Evolutionary conservation across 192 early-diverging fungal genomes (phyloP).

Genomic region (Piromyces finnis): DNA sequence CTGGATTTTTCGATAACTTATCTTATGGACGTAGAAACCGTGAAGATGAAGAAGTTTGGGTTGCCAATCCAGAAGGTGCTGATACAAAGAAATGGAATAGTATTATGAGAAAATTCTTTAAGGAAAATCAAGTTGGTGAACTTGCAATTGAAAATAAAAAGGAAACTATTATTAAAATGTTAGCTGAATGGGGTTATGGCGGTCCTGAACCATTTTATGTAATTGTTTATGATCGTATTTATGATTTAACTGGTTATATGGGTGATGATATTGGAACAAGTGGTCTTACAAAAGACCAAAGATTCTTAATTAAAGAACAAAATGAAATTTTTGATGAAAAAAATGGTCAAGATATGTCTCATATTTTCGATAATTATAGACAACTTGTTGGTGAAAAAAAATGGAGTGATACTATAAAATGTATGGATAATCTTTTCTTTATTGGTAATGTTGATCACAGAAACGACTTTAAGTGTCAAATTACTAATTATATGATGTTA

Average conservation of each 20-base stretch:
- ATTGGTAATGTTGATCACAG: slow-evolving; percentile 71
- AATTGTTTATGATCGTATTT: background rate
- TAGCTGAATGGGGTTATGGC: background rate
- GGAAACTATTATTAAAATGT: background rate
- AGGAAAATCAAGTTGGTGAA: background rate
- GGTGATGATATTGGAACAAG: background rate
- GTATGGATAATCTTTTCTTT: slow-evolving; percentile 71
- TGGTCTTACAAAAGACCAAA: background rate
- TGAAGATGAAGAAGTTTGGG: background rate
- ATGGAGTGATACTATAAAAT: slow-evolving; percentile 21
- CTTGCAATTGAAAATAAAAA: background rate
- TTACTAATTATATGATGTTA: background rate
- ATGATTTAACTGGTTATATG: background rate
- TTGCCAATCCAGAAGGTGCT: background rate
- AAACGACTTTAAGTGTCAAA: slow-evolving; percentile 52
- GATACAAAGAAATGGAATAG: background rate
- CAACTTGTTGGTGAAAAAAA: slow-evolving; percentile 16
- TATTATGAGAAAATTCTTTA: background rate
- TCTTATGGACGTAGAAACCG: background rate
- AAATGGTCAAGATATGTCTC: slow-evolving; percentile 50
- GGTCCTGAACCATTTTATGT: background rate
- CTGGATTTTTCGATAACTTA: background rate
- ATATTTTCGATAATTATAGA: slow-evolving; percentile 34
- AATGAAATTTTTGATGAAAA: slow-evolving; percentile 45
- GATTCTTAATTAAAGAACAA: slow-evolving; percentile 22